Percentiles rank a stretch among this genome's conserved stretches.
Evolutionary conservation across 2,329 filamentous ascomycete species (phyloP).

Genomic region (Cladosporium sp.): DNA sequence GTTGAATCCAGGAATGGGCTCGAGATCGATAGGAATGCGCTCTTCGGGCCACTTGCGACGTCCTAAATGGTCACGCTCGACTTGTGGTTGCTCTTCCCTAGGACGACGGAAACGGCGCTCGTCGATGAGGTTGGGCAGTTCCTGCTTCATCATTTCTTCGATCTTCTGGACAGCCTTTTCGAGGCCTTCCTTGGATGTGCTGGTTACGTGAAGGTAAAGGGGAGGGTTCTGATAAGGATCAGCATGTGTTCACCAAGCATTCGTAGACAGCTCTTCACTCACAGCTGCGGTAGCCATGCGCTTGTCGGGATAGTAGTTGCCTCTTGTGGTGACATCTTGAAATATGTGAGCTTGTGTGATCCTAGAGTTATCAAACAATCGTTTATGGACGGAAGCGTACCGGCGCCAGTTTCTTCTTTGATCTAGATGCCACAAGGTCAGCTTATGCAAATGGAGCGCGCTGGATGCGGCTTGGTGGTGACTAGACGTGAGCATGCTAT

Average conservation of each 20-base stretch:
- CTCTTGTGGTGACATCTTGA: conserved; percentile 97
- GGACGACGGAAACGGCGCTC: conserved; percentile 85
- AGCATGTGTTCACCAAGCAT: neutral
- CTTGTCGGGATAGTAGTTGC: conserved; percentile 96
- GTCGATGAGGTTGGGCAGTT: conserved; percentile 90
- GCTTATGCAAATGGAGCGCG: conserved; percentile 73
- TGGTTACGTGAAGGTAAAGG: conserved; percentile 91
- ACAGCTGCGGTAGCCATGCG: conserved; percentile 92
- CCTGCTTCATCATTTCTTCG: conserved; percentile 92
- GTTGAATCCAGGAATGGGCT: conserved; percentile 92
- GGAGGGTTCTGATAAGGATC: conserved; percentile 54
- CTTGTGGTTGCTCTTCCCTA: conserved; percentile 53
- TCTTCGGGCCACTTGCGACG: conserved; percentile 98
- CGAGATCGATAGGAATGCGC: conserved; percentile 84
- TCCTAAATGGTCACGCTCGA: conserved; percentile 87
- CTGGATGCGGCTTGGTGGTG: conserved; percentile 32
- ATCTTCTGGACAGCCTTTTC: conserved; percentile 85
- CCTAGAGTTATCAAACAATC: conserved; percentile 43
- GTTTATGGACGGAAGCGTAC: conserved; percentile 68
- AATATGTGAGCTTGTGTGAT: conserved; percentile 56
- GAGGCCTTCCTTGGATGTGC: conserved; percentile 84
- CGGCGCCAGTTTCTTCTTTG: conserved; percentile 98
- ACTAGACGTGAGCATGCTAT: conserved; percentile 43
- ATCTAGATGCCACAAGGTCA: conserved; percentile 97
- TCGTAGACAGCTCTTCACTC: conserved; percentile 45